Evolutionary conservation across 78 protist species (phyloP), one percentile per base, ranked within the genome.

Genomic region (Polysphondylium violaceum): DNA sequence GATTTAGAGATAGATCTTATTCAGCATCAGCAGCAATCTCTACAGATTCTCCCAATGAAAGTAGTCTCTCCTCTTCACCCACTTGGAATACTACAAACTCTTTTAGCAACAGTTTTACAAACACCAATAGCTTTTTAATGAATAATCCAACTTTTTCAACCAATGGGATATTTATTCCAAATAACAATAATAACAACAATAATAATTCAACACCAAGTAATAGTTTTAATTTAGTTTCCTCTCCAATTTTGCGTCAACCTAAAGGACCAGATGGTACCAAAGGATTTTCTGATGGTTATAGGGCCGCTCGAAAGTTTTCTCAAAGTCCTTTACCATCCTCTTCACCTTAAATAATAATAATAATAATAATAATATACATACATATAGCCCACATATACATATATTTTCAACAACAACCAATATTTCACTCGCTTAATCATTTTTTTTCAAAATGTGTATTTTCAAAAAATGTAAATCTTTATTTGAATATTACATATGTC

Each of bases 181-280:
- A n/a, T n/a, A n/a, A n/a, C n/a, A n/a, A n/a, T n/a, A n/a, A n/a
- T n/a, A n/a, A n/a, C n/a, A n/a, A 38, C n/a, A 65, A 65, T 65
- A 38, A 38, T 38, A 65, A 51, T 65, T 44, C 55, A n/a, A n/a
- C n/a, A 44, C 27, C 25, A 44, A 67, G 71, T 40, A 68, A 68
- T 67, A 83, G 79, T 83, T 68, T 68, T 58, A 83, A 71, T 69
- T 41, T 75, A 60, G 79, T 74, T 53, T 75, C 88, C 12, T 76
- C 86, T 21, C 86, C 93, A 64, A 51, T 74, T 12, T 25, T 68
- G 2, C 86, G 94, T 50, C 94, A 88, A 55, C 94, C 94, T 50
- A 88, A 77, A 61, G 94, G 94, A 19, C 94, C 94, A 3, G 94
- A 88, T 61, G 94, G 94, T 11, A 76, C 94, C n/a, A 69, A 73